Evolutionary conservation across 2,329 filamentous ascomycete genomes (phyloP).

Genomic region (Fusarium clavum): DNA sequence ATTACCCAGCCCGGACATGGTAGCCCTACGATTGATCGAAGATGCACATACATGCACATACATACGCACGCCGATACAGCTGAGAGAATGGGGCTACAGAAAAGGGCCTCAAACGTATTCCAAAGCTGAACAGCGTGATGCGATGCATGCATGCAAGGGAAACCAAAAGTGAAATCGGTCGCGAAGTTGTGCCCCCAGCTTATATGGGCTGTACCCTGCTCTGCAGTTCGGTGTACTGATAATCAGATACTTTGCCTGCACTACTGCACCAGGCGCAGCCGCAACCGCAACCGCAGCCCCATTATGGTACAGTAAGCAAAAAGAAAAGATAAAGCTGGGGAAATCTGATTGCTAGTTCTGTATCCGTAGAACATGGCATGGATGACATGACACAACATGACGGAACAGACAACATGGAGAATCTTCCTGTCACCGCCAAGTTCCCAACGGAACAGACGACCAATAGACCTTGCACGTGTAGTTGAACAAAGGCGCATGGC

Average conservation of each 20-base stretch:
- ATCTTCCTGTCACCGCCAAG: slow-evolving; percentile 20
- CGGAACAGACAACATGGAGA: slow-evolving; percentile 11
- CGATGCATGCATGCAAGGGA: slow-evolving; percentile 20
- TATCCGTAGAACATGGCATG: not conserved
- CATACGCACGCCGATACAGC: slow-evolving; percentile 9
- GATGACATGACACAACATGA: not conserved
- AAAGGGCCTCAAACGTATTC: slow-evolving; percentile 25
- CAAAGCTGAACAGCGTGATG: slow-evolving; percentile 34
- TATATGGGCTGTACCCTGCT: slow-evolving; percentile 7
- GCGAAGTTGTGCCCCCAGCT: slow-evolving; percentile 15
- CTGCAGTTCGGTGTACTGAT: not conserved
- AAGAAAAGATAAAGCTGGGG: slow-evolving; percentile 3
- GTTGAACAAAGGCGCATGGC: not conserved
- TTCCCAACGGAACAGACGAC: slow-evolving; percentile 25
- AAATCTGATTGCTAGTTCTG: not conserved
- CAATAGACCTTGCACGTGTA: slow-evolving; percentile 31
- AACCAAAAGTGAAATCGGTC: slow-evolving; percentile 20
- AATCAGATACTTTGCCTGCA: not conserved
- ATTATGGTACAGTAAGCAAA: slow-evolving; percentile 8
- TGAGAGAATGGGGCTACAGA: slow-evolving; percentile 25
- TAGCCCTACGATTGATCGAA: slow-evolving; percentile 4
- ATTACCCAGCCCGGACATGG: slow-evolving; percentile 11
- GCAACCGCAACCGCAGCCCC: slow-evolving; percentile 1
- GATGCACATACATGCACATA: not conserved
- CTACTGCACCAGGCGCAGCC: slow-evolving; percentile 18